Evolutionary conservation across 331 rosid genomes (phyloP), one percentile per base, ranked within the genome.

Genomic region (Pyrus hybrid): DNA sequence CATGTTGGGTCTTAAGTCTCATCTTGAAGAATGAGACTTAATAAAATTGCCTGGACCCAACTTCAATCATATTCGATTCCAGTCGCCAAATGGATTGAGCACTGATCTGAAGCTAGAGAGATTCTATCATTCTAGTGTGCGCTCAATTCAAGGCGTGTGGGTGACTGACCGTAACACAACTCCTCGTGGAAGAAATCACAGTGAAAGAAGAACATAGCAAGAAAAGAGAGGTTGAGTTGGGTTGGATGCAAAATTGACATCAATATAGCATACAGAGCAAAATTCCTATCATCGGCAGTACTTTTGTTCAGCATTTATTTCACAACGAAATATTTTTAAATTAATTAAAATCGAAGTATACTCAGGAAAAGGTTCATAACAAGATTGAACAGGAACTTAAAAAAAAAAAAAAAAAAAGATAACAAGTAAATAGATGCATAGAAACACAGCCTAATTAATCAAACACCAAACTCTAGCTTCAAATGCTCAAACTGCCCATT

Each of bases 351-450:
- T 8, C 22, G n/a, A 16, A 14, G 65, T 67, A 74, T 25, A 60
- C 13, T 67, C 70, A 81, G 77, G 78, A 63, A 75, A 53, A 6
- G 70, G 13, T 4, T 70, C 29, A 62, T 12, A 56, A 73, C 71
- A 77, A 43, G 70, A 32, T 35, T 61, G 60, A 61, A 75, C 76
- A 21, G 35, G 35, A 83, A 82, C 28, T 13, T 70, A 6, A 6
- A 22, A 22, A 67, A 58, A 14, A 14, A 14, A 45, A 8, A 8
- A 0, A 2, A 9, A 37, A 2, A 81, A 51, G 64, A 45, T 61
- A 62, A 33, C 77, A 26, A 7, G 58, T 68, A 81, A 58, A 72
- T 74, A 68, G 76, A 74, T 58, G 77, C 68, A 71, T 72, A 70
- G 29, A 73, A 73, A 70, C 74, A 58, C 53, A 74, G 69, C 20